Conservation (phyloP, 441 rosid genomes). For the Daphne laureola region DNA sequence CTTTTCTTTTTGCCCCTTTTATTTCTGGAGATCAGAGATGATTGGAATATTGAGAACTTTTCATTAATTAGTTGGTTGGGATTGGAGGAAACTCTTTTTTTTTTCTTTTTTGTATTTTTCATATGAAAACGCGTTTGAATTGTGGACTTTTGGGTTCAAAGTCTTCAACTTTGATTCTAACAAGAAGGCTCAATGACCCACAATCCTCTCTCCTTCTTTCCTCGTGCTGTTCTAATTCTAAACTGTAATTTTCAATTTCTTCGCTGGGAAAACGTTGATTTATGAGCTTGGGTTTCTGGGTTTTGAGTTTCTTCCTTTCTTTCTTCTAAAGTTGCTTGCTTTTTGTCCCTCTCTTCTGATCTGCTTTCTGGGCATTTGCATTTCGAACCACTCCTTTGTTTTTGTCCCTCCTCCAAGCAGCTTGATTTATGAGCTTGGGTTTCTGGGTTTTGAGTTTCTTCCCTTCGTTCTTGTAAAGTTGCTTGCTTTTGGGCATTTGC, state of each 20-base stretch:
- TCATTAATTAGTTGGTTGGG: not conserved
- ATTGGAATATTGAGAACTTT: not conserved
- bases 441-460: no score
- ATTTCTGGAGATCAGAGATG: not conserved
- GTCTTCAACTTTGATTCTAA: conserved; percentile 17
- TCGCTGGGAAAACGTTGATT: no score
- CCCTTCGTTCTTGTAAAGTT: no score
- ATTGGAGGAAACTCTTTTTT: no score
- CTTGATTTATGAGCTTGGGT: no score
- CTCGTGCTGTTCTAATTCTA: not conserved
- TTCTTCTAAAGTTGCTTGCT: conserved; percentile 1
- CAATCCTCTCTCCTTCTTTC: not conserved
- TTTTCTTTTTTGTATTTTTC: not conserved
- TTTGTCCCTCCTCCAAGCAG: no score
- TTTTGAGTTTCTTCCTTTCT: not conserved
- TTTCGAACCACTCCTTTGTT: not conserved
- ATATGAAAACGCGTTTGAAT: conserved; percentile 24
- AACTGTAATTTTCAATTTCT: no score
- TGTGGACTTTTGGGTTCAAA: conserved; percentile 15
- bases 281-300: not conserved
- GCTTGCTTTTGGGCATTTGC: not conserved
- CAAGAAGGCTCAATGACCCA: not conserved
- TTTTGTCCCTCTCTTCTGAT: not conserved
- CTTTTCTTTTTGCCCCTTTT: no score
- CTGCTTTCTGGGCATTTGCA: not conserved